Base-by-base conservation (phyloP, 371 early-diverging fungal genomes). In the Rhizomucor miehei region DNA sequence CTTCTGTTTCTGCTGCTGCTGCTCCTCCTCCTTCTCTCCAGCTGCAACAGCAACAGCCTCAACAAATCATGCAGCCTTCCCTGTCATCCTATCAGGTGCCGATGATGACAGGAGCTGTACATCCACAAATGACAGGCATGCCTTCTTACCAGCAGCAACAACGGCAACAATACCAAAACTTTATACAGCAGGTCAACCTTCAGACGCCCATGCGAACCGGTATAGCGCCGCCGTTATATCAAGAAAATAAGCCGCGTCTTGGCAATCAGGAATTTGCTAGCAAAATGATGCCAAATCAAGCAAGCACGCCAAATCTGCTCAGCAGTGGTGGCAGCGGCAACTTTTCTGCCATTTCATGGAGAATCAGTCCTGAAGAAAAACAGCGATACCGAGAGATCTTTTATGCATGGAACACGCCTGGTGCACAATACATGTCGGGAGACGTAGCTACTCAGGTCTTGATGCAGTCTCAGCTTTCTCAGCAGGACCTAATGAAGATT, bases 361-460 rank as follows among this genome's bases (percentile, higher is more conserved):
- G 87, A 19, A 89, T 96, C 24, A 79, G 88, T 11, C 79, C 82
- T 3, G 81, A 82, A 19, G 97, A 96, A 59, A 88, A 87, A 59
- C 83, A 82, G 3, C 81, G 84, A 25, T 94, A 92, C 59, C 89
- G 90, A 50, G 79, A 82, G 20, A 88, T 93, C 48, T 96, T 96
- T 66, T 79, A 83, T 35, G 87, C 87, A 4, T 93, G 92, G 89
- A 95, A 94, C 58, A 76, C 80, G 0, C 77, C 82, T n/a, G 84
- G 81, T 17, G 75, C 85, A 1, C 92, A 92, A 1, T 92, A 83
- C 61, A 75, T 95, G 60, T 73, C 84, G 11, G 94, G 89, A 56
- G 89, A 89, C n/a, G 79, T 88, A 25, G 94, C 93, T 1, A 77
- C 82, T 24, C 85, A 90, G 47, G 87, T 94, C 11, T 89, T 96